A percentile compares a stretch with the other conserved stretches of the same genome.
Evolutionary conservation across 129 eudicot species (phyloP).

Genomic region (Helichrysum umbraculigerum): DNA sequence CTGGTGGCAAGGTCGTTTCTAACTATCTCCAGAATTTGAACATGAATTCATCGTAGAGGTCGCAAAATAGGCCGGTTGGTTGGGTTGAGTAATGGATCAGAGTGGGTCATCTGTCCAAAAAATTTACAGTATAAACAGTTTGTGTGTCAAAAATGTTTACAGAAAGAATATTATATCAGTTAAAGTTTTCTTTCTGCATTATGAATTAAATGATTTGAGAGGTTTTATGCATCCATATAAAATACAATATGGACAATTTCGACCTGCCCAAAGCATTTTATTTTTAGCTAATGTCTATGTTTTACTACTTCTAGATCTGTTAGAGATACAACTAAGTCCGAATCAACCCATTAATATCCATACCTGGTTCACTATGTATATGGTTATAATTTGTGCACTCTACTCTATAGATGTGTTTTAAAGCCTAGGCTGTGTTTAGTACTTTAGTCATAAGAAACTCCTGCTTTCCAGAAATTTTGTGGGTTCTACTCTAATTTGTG

Average conservation of each 20-base stretch:
- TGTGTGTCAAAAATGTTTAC: background rate
- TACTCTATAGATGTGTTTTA: too few species aligned
- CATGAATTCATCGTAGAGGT: background rate
- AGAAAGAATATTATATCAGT: background rate
- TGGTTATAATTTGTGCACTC: background rate
- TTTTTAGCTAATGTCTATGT: background rate
- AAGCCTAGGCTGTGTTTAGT: too few species aligned
- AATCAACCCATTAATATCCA: background rate
- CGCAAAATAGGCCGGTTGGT: background rate
- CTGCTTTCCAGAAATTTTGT: too few species aligned
- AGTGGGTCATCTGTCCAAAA: background rate
- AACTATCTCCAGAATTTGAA: background rate
- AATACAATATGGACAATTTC: background rate
- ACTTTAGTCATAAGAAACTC: too few species aligned
- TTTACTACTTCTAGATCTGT: background rate
- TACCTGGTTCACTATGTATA: background rate
- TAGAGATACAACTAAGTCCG: background rate
- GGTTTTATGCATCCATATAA: background rate
- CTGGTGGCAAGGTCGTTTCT: slow-evolving; percentile 60
- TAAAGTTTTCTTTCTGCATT: background rate
- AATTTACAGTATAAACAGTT: background rate
- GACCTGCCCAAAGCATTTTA: background rate
- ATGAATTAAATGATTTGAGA: background rate
- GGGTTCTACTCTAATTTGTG: too few species aligned
- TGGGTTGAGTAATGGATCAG: background rate